Percentiles rank a stretch among this genome's conserved stretches.
These are phyloP conservation scores for Ustilago bromivora DNA, from an alignment of 1,284 basidiomycete species.

Conservation along the genomic window DNA sequence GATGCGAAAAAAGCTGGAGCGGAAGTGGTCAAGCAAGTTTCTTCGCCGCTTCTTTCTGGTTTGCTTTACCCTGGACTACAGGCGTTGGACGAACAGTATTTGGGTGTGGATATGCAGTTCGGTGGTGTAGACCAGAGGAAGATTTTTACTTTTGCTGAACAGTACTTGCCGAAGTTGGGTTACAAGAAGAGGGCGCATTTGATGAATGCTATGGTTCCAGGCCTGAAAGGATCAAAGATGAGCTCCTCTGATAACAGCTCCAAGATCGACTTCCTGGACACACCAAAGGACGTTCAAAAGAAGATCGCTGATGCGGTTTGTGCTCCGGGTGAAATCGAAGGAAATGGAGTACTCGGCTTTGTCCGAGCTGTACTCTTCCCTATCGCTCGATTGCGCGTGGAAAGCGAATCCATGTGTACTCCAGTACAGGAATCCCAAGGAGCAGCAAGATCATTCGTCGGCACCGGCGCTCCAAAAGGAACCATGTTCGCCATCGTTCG, in stretches of 20 bases:
- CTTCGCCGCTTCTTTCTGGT: slow-evolving; percentile 88
- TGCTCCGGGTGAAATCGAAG: slow-evolving; percentile 83
- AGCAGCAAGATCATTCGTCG: slow-evolving; percentile 40
- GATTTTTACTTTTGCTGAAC: slow-evolving; percentile 97
- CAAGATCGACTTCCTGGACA: slow-evolving; percentile 97
- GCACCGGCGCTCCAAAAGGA: slow-evolving; percentile 79
- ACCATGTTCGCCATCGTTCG: slow-evolving; percentile 84
- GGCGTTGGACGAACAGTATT: slow-evolving; percentile 96
- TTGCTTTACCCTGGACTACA: slow-evolving; percentile 96
- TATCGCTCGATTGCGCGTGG: slow-evolving; percentile 73
- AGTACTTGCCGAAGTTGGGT: slow-evolving; percentile 91
- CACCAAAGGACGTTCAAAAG: slow-evolving; percentile 82
- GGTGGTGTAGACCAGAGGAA: slow-evolving; percentile 99
- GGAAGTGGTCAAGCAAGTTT: slow-evolving; percentile 98
- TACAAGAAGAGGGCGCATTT: slow-evolving; percentile 95
- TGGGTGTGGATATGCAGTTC: slow-evolving; percentile 96
- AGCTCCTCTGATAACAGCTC: slow-evolving; percentile 96
- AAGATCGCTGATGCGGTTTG: slow-evolving; percentile 96
- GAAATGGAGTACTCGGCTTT: slow-evolving; percentile 93
- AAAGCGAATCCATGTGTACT: slow-evolving; percentile 46
- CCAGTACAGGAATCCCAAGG: slow-evolving; percentile 29
- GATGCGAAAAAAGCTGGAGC: slow-evolving; percentile 99
- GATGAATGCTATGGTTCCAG: slow-evolving; percentile 99
- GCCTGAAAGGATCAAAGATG: slow-evolving; percentile 95
- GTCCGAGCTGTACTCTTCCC: slow-evolving; percentile 89